phyloP scores from a whole-genome alignment of 495 filamentous ascomycete species.

The Penicillium coffeae region DNA sequence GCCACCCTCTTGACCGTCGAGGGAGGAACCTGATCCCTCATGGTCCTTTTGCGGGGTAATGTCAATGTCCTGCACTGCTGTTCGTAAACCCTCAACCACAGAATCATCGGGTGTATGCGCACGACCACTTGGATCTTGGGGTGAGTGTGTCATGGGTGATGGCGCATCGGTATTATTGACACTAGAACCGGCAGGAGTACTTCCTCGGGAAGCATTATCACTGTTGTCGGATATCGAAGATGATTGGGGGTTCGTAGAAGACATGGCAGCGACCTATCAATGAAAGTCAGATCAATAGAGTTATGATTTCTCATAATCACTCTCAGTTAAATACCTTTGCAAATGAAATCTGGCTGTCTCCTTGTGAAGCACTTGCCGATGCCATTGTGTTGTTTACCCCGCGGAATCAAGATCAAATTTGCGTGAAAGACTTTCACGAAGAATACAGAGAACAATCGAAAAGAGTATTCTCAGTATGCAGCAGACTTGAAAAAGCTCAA shows the following conservation, averaged over 20 bases:
- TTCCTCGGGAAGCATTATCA: constrained; percentile 17
- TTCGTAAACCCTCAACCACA: constrained; percentile 31
- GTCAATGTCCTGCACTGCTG: constrained; percentile 33
- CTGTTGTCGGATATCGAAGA: constrained; percentile 23
- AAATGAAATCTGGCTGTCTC: constrained; percentile 41
- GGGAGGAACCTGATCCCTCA: constrained; percentile 26
- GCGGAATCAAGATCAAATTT: constrained; percentile 12
- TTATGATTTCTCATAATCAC: too few species aligned
- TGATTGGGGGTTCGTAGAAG: constrained; percentile 26
- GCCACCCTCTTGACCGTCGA: constrained; percentile 27
- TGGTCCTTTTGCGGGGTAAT: constrained; percentile 28
- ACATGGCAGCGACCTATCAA: constrained; percentile 43
- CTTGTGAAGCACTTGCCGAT: constrained; percentile 28
- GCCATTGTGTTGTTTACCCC: constrained; percentile 29
- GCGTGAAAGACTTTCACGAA: constrained; percentile 14
- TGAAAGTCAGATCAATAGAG: constrained; percentile 2
- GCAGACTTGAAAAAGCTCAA: constrained; percentile 20
- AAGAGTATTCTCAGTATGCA: constrained; percentile 20
- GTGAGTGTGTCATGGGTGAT: constrained; percentile 17
- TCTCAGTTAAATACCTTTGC: constrained; percentile 47
- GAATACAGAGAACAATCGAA: constrained; percentile 18
- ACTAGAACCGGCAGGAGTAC: constrained; percentile 16
- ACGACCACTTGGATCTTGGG: constrained; percentile 12
- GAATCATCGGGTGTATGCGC: constrained; percentile 20
- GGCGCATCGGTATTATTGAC: constrained; percentile 15